phyloP scores from a whole-genome alignment of 1,139 yeast species.

The Yamadazyma oceani region DNA sequence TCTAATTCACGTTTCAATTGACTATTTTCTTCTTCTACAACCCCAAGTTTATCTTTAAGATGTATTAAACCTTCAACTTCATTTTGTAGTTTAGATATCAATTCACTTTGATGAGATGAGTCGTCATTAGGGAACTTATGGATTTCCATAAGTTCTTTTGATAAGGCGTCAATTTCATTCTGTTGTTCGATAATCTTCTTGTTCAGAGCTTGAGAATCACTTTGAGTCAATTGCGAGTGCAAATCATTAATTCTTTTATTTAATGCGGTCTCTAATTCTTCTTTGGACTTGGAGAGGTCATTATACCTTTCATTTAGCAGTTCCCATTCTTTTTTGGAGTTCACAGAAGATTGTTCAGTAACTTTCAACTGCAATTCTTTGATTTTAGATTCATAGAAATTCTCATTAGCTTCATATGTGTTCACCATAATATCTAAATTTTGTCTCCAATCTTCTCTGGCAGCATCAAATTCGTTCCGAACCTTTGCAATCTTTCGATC shows the following conservation, averaged over 20 bases:
- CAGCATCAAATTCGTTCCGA: constrained; percentile 48
- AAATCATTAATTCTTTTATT: constrained; percentile 16
- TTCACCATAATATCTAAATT: constrained; percentile 53
- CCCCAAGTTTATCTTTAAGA: constrained; percentile 4
- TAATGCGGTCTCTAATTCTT: constrained; percentile 6
- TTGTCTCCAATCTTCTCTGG: constrained; percentile 57
- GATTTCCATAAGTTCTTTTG: constrained; percentile 13
- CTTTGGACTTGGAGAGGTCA: constrained; percentile 3
- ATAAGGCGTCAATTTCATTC: constrained; percentile 11
- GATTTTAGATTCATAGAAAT: constrained; percentile 28
- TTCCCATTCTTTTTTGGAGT: constrained; percentile 6
- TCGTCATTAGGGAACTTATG: constrained; percentile 12
- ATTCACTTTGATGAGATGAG: constrained; percentile 4
- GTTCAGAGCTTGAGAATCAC: constrained; percentile 11
- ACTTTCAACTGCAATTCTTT: constrained; percentile 19
- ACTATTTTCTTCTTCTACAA: constrained; percentile 12
- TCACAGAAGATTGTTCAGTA: constrained; percentile 7
- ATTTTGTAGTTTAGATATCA: constrained; percentile 7
- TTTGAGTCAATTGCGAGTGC: constrained; percentile 16
- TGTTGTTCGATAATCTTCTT: constrained; percentile 10
- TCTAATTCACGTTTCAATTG: constrained; percentile 15
- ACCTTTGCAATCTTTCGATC: constrained; percentile 42
- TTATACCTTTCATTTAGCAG: constrained; percentile 10
- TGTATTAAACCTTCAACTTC: constrained; percentile 8
- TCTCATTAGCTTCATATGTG: constrained; percentile 44